Evolutionary conservation across 371 early-diverging fungal genomes (phyloP), one percentile per base, ranked within the genome.

Genomic region (Smittium culicis): DNA sequence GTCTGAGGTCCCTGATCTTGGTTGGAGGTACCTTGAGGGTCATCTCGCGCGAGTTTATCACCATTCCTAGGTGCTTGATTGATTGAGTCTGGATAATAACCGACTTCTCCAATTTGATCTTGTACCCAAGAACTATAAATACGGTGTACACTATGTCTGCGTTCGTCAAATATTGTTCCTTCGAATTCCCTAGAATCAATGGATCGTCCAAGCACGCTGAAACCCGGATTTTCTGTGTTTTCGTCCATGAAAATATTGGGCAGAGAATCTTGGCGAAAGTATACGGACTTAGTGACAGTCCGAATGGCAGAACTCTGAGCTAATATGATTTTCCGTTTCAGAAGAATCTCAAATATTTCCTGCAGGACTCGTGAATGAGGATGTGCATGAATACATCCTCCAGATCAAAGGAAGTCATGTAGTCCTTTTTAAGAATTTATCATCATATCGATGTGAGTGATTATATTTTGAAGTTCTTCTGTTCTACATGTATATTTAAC

Each of bases 261-360:
- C 72, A 69, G 20, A 80, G 71, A 28, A 79, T 66, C 59, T 73
- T 75, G 11, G 80, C 79, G 57, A 82, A 82, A 17, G 74, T 74
- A 2, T 67, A 68, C 0, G 81, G 79, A 1, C 76, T 73, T 24
- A 77, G 72, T 0, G 79, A 75, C 0, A 82, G 73, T 2, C 80
- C 82, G 62, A 82, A 82, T 0, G 5, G 73, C 28, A 76, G 65
- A 0, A 76, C 74, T 2, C 69, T 67, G 71, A 74, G 81, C 69
- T 79, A 80, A 68, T 80, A 81, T 27, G 70, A 66, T 32, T 75
- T 66, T 16, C 73, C 75, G 32, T 76, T 71, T 73, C 79, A 82
- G n/a, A 68, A 58, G 61, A 81, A 79, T 45, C 76, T 79, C 11
- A 82, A 74, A 65, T 69, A 79, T 0, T 65, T 56, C 64, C 66